phyloP scores from a whole-genome alignment of 805 yeast genomes.

The Lipomyces spencermartinsiae region DNA sequence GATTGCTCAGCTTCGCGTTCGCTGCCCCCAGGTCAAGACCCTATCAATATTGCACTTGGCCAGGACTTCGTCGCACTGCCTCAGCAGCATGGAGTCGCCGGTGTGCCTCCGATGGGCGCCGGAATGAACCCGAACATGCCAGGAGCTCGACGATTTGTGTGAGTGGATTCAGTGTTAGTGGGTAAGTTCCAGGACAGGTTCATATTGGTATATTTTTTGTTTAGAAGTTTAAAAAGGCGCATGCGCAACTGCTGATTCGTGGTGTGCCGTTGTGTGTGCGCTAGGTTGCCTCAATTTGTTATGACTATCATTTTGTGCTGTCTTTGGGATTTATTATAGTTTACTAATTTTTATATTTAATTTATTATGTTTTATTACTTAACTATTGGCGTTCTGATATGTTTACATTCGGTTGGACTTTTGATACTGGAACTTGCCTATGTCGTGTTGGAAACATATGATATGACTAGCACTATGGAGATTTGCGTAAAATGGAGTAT shows the following conservation, averaged over 20 bases:
- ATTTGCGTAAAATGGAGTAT: not conserved
- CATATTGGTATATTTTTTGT: not conserved
- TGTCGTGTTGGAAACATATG: not conserved
- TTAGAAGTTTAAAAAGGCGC: not conserved
- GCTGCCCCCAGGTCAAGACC: constrained; percentile 37
- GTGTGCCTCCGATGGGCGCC: constrained; percentile 2
- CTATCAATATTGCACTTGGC: constrained; percentile 29
- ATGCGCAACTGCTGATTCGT: not conserved
- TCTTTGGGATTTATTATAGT: not conserved
- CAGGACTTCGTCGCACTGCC: constrained; percentile 31
- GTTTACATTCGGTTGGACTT: not conserved
- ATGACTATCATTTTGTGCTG: constrained; percentile 1
- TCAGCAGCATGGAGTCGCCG: constrained; percentile 15
- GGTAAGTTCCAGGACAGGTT: not conserved
- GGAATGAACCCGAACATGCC: constrained; percentile 4
- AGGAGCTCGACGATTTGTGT: constrained; percentile 6
- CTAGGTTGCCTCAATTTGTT: not conserved
- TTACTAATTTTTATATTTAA: not conserved
- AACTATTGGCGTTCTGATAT: not conserved
- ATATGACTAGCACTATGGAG: not conserved
- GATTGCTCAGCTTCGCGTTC: constrained; percentile 48
- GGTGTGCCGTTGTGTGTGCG: not conserved
- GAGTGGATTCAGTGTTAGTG: not conserved
- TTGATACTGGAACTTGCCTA: not conserved
- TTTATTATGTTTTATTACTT: not conserved